phyloP scores from a whole-genome alignment of 805 yeast genomes.

The Maudiozyma pseudohumilis region DNA sequence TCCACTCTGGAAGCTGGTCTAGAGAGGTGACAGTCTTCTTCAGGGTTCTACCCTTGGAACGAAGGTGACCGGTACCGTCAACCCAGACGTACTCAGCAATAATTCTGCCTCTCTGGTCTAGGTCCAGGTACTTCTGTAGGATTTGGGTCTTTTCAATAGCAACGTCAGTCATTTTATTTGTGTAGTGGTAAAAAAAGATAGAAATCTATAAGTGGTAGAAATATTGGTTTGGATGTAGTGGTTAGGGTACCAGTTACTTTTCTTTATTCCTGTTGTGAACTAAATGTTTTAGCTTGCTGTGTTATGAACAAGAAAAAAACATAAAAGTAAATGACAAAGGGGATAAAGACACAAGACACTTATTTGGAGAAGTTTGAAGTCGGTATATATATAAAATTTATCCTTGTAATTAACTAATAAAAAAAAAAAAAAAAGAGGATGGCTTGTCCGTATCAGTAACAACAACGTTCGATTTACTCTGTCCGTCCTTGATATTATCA shows the following conservation, averaged over 20 bases:
- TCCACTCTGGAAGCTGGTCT: slow-evolving; percentile 96
- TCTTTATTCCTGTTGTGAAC: background rate
- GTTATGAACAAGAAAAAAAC: too few relatives aligned
- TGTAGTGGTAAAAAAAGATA: background rate
- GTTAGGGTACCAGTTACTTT: background rate
- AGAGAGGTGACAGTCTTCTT: slow-evolving; percentile 54
- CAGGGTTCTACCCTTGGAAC: slow-evolving; percentile 92
- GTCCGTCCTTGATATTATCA: too few relatives aligned
- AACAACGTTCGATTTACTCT: too few relatives aligned
- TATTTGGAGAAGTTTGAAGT: too few relatives aligned
- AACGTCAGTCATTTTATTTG: slow-evolving; percentile 13
- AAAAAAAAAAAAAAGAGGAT: too few relatives aligned
- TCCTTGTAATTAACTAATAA: too few relatives aligned
- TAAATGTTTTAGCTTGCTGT: background rate
- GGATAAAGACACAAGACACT: background rate
- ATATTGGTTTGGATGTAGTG: background rate
- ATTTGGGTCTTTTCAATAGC: slow-evolving; percentile 57
- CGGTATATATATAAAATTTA: too few relatives aligned
- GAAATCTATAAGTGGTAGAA: background rate
- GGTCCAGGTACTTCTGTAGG: slow-evolving; percentile 69
- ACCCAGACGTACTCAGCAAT: slow-evolving; percentile 98
- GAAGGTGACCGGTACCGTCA: slow-evolving; percentile 80
- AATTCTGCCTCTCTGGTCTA: slow-evolving; percentile 77
- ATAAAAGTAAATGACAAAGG: background rate
- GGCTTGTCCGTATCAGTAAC: too few relatives aligned